Conservation (phyloP, 768 basidiomycete genomes). For the Suillus clintonianus region DNA sequence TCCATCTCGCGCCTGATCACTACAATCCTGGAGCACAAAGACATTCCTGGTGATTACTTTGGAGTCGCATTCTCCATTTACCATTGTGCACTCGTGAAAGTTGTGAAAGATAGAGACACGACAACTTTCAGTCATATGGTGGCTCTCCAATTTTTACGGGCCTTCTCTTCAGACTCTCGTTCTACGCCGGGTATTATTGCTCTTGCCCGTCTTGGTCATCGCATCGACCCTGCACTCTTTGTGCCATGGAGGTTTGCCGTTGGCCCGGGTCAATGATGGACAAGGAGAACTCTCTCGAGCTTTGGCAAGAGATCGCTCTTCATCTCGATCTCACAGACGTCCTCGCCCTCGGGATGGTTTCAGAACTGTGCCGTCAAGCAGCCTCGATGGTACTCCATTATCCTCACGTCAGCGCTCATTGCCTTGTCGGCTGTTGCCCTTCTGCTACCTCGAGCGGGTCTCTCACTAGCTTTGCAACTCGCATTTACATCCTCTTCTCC, state of each 20-base stretch:
- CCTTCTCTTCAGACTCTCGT: background rate
- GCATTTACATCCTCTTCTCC: too few species aligned
- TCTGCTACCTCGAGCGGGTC: too few species aligned
- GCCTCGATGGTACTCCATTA: background rate
- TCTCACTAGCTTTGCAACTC: too few species aligned
- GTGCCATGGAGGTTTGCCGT: background rate
- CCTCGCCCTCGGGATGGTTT: background rate
- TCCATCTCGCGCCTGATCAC: background rate
- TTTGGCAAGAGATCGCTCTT: background rate
- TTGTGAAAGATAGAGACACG: background rate
- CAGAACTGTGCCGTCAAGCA: background rate
- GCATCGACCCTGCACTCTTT: background rate
- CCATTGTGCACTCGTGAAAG: background rate
- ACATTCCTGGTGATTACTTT: background rate
- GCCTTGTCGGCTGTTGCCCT: too few species aligned
- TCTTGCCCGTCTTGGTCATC: background rate
- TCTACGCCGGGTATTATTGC: slow-evolving; percentile 3
- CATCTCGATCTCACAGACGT: background rate
- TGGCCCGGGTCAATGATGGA: background rate
- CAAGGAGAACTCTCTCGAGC: background rate
- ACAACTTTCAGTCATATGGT: background rate
- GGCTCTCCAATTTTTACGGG: background rate
- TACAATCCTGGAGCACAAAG: background rate
- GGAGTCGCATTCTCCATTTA: background rate
- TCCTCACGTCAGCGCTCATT: slow-evolving; percentile 1